Percentiles rank a stretch among this genome's conserved stretches.
Evolutionary conservation across 306 rosid species (phyloP).

Genomic region (Sicyos baderoa): DNA sequence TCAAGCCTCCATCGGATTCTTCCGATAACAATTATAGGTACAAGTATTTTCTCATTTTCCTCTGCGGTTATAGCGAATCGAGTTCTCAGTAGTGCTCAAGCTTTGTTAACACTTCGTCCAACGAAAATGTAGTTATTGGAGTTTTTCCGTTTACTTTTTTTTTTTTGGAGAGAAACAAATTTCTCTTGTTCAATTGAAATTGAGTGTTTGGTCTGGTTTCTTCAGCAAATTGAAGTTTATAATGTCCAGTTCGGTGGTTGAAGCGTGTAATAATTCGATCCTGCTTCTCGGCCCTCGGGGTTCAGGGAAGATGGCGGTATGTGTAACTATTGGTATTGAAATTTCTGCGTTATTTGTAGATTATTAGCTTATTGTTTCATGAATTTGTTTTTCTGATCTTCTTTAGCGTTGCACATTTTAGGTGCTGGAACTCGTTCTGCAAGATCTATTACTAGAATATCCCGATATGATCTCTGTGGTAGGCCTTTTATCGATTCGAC

Average conservation of each 20-base stretch:
- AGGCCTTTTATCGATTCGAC: conserved; percentile 12
- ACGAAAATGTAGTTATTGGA: no score
- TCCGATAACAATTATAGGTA: conserved; percentile 57
- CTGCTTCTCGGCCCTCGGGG: conserved; percentile 92
- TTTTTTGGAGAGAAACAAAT: no score
- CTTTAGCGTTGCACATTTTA: conserved; percentile 17
- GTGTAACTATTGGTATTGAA: conserved; percentile 16
- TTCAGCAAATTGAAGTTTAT: conserved; percentile 77
- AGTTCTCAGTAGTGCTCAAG: not conserved
- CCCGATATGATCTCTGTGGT: conserved; percentile 77
- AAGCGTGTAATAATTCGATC: conserved; percentile 82
- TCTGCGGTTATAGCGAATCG: not conserved
- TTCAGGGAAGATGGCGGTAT: conserved; percentile 67
- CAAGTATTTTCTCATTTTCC: not conserved
- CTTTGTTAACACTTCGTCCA: not conserved
- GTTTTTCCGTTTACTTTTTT: no score
- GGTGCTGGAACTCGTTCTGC: conserved; percentile 77
- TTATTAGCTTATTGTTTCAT: not conserved
- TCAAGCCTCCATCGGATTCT: conserved; percentile 36
- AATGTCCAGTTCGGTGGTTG: conserved; percentile 66
- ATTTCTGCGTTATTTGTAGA: not conserved
- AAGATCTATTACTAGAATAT: conserved; percentile 48
- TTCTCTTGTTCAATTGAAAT: no score
- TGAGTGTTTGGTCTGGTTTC: not conserved
- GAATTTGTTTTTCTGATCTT: conserved; percentile 1